phyloP scores from a whole-genome alignment of 1,284 basidiomycete species.

The Austroboletus niveus region DNA sequence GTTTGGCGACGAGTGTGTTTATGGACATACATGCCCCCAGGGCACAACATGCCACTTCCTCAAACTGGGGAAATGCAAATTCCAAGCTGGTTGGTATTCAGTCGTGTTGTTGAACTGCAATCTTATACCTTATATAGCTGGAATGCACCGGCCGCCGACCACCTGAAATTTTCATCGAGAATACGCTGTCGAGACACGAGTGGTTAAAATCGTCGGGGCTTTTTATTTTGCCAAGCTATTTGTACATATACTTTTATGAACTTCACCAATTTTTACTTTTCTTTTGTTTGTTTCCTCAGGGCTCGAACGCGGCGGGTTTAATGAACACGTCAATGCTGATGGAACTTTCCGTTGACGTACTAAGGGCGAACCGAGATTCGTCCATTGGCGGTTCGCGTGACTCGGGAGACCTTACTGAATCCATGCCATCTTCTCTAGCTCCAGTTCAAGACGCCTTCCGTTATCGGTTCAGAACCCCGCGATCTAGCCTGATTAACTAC shows the following conservation, averaged over 20 bases:
- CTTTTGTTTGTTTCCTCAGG: constrained; percentile 22
- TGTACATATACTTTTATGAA: constrained; percentile 34
- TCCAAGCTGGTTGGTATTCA: constrained; percentile 48
- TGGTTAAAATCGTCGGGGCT: constrained; percentile 13
- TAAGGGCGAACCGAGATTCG: constrained; percentile 24
- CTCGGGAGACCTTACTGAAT: constrained; percentile 22
- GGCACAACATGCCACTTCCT: constrained; percentile 49
- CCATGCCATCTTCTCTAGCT: constrained; percentile 20
- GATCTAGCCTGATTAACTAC: constrained; percentile 43
- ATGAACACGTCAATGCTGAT: constrained; percentile 35
- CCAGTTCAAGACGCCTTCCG: constrained; percentile 26
- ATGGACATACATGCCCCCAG: constrained; percentile 57
- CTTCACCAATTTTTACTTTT: constrained; percentile 23
- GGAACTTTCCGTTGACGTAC: constrained; percentile 37
- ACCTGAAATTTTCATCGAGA: constrained; percentile 12
- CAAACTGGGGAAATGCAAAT: constrained; percentile 57
- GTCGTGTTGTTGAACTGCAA: constrained; percentile 12
- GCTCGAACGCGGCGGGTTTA: constrained; percentile 21
- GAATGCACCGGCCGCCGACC: constrained; percentile 28
- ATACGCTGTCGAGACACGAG: constrained; percentile 7
- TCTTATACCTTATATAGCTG: constrained; percentile 31
- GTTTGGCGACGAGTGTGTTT: constrained; percentile 59
- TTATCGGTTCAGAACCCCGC: constrained; percentile 38
- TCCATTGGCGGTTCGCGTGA: constrained; percentile 29
- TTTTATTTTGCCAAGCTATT: constrained; percentile 20